Evolutionary conservation across 495 filamentous ascomycete species (phyloP).

Genomic region (Penicillium bialowiezense): DNA sequence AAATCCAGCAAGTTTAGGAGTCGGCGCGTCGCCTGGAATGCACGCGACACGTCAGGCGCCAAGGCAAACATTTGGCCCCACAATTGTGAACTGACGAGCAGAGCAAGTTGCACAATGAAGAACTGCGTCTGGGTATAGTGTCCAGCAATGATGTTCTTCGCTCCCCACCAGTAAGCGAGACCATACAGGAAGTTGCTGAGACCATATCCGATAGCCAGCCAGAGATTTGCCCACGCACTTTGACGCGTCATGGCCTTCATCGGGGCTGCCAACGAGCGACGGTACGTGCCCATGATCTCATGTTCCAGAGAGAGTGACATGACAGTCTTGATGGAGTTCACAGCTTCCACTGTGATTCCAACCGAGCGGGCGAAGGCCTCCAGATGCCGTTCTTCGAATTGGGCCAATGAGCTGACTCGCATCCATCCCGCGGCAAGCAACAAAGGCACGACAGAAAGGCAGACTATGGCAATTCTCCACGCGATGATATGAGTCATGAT

Average conservation of each 20-base stretch:
- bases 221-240: slow-evolving; percentile 46
- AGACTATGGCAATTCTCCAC: slow-evolving; percentile 41
- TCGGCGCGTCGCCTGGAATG: slow-evolving; percentile 4
- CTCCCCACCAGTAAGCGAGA: slow-evolving; percentile 70
- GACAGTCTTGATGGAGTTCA: slow-evolving; percentile 53
- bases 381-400: slow-evolving; percentile 59
- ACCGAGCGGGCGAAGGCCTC: slow-evolving; percentile 49
- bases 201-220: slow-evolving; percentile 54
- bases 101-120: slow-evolving; percentile 25
- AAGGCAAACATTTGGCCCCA: slow-evolving; percentile 67
- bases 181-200: slow-evolving; percentile 56
- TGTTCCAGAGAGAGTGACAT: slow-evolving; percentile 49
- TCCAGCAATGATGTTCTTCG: slow-evolving; percentile 55
- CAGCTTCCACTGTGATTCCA: slow-evolving; percentile 49
- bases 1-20: slow-evolving; percentile 8
- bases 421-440: slow-evolving; percentile 48
- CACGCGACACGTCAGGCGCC: slow-evolving; percentile 52
- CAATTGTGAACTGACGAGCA: slow-evolving; percentile 56
- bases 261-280: slow-evolving; percentile 37
- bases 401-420: slow-evolving; percentile 48
- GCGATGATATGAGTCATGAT: slow-evolving; percentile 44
- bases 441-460: slow-evolving; percentile 40
- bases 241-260: slow-evolving; percentile 43
- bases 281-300: slow-evolving; percentile 35
- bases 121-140: slow-evolving; percentile 45